These are phyloP conservation scores for Scedosporium dehoogii DNA, from an alignment of 2,329 filamentous ascomycete genomes.

Conservation along the genomic window DNA sequence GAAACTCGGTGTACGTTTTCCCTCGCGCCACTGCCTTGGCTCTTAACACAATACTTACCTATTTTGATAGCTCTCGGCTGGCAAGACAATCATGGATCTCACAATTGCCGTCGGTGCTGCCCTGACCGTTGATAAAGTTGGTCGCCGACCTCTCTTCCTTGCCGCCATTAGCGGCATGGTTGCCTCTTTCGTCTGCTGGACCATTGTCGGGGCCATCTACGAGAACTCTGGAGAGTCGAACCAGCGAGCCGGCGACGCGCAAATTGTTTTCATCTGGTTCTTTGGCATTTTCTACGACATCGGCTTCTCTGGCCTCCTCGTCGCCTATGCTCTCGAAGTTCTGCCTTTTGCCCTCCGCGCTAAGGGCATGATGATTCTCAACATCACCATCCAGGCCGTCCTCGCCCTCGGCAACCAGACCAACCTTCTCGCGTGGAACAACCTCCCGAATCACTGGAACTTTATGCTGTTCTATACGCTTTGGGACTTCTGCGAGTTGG, in stretches of 20 bases:
- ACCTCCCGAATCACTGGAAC: constrained; percentile 51
- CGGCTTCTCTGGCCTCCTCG: constrained; percentile 46
- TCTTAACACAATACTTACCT: not conserved
- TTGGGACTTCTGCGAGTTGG: constrained; percentile 50
- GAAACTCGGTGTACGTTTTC: constrained; percentile 39
- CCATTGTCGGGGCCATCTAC: constrained; percentile 41
- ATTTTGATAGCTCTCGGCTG: constrained; percentile 30
- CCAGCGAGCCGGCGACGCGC: constrained; percentile 36
- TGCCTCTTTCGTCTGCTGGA: constrained; percentile 39
- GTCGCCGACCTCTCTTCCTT: constrained; percentile 44
- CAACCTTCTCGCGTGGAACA: constrained; percentile 53
- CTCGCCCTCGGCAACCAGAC: constrained; percentile 52
- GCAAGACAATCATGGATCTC: constrained; percentile 50
- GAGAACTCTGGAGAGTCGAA: constrained; percentile 35
- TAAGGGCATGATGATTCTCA: constrained; percentile 55
- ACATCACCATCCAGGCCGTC: constrained; percentile 51
- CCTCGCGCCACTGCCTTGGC: not conserved
- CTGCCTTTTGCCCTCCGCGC: constrained; percentile 49
- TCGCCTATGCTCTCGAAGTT: constrained; percentile 49
- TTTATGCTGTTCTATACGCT: constrained; percentile 57
- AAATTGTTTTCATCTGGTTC: constrained; percentile 49
- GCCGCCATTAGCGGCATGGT: constrained; percentile 38
- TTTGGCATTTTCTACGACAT: constrained; percentile 52
- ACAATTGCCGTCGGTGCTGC: constrained; percentile 45
- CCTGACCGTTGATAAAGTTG: constrained; percentile 37